Base-by-base conservation (phyloP, 257 asterid genomes). In the Gynochthodes officinalis region DNA sequence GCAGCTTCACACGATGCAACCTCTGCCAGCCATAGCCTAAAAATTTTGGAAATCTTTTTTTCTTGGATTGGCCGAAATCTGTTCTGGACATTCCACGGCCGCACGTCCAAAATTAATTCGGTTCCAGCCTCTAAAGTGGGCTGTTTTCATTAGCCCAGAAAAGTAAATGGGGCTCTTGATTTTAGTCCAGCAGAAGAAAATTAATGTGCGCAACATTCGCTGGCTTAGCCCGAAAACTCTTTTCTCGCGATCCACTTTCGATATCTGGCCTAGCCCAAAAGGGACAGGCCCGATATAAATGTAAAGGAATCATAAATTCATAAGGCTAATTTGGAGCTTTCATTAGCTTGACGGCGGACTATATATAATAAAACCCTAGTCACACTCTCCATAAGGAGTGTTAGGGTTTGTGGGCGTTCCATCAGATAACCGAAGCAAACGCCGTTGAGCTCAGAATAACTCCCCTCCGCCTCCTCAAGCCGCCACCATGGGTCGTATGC, bases 401-500 rank as follows among this genome's bases (percentile, higher is more conserved):
- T 78, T 77, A 69, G 79, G 79, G 82, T 81, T 79, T 64, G 66
- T 30, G 71, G 57, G 6, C 15, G 19, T 58, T 58, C 16, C 2
- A 30, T 28, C 74, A 27, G 13, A 5, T 3, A 27, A 16, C 12
- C 23, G 68, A 9, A 44, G 69, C 37, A 14, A 7, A 52, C 27
- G 21, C 11, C 64, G 54, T 61, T 25, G 52, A 14, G 35, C 57
- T 18, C 76, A 15, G 54, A 35, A 12, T 15, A 46, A 43, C 59
- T 10, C 37, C 73, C 82, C 73, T 48, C 73, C 64, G 74, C 73
- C 75, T 15, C 68, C 68, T 0, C 35, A 30, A 75, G 30, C 80
- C 77, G 83, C 75, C 84, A 71, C 82, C 88, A 90, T 90, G 96
- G 96, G 96, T 80, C 96, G 96, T 70, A 88, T 90, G 96, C 96